Percentiles rank a stretch among this genome's conserved stretches.
phyloP scores from a whole-genome alignment of 495 filamentous ascomycete genomes.

The Hapsidospora chrysogenum region DNA sequence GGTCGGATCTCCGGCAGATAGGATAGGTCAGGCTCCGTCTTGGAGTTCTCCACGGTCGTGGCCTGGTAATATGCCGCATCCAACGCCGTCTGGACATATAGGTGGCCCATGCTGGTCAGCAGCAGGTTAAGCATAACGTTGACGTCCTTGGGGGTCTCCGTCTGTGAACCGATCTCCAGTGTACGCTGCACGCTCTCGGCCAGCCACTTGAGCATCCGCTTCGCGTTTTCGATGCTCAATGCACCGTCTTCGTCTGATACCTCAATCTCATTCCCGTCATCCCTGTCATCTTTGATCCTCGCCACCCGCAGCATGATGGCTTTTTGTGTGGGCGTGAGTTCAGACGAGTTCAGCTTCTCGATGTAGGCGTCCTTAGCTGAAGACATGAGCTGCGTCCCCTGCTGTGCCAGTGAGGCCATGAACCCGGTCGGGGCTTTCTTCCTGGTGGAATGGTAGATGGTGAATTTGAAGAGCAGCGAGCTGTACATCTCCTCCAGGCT shows the following conservation, averaged over 20 bases:
- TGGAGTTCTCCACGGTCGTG: constrained; percentile 55
- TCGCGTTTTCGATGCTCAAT: constrained; percentile 67
- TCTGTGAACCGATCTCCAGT: constrained; percentile 69
- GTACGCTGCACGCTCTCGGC: constrained; percentile 90
- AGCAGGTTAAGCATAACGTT: constrained; percentile 72
- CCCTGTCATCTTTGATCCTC: constrained; percentile 40
- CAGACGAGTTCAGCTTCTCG: constrained; percentile 67
- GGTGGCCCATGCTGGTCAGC: constrained; percentile 76
- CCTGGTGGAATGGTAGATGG: constrained; percentile 71
- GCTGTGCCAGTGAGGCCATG: constrained; percentile 76
- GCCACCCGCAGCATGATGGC: constrained; percentile 74
- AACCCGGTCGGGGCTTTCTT: constrained; percentile 76
- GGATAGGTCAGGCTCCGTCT: constrained; percentile 72
- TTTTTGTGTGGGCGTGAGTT: constrained; percentile 69
- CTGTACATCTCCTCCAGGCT: constrained; percentile 86
- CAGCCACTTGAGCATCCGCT: constrained; percentile 95
- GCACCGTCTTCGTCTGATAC: constrained; percentile 77
- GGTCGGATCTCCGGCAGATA: constrained; percentile 66
- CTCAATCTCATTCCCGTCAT: constrained; percentile 60
- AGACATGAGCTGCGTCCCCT: constrained; percentile 64
- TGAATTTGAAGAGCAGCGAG: constrained; percentile 88
- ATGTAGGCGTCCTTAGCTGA: constrained; percentile 75
- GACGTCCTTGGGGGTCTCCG: constrained; percentile 89
- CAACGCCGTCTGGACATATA: constrained; percentile 85
- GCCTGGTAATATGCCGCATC: constrained; percentile 70